phyloP scores from a whole-genome alignment of 768 basidiomycete species.

The Leucocoprinus leucothites region DNA sequence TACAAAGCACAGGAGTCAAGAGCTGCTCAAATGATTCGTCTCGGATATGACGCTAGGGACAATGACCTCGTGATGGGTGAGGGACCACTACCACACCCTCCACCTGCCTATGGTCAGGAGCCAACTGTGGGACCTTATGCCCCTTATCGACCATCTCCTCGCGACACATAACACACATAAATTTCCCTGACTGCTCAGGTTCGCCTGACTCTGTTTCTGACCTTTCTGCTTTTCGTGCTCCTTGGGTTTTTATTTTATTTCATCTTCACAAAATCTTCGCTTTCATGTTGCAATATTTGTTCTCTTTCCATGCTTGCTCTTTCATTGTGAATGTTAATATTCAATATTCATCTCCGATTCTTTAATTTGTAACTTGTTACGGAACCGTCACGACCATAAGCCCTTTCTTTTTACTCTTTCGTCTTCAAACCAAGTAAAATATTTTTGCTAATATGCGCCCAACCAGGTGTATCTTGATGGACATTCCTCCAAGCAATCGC shows the following conservation, averaged over 20 bases:
- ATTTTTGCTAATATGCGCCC: neutral
- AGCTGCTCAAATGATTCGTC: constrained; percentile 7
- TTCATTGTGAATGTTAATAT: neutral
- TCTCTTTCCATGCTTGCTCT: no score
- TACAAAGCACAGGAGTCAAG: constrained; percentile 22
- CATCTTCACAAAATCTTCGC: no score
- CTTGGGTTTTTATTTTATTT: no score
- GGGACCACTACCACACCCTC: constrained; percentile 20
- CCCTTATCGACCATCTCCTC: neutral
- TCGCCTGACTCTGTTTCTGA: no score
- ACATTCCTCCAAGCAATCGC: neutral
- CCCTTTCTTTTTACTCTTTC: neutral
- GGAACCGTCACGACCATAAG: constrained; percentile 7
- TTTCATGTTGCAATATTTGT: no score
- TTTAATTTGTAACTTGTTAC: neutral
- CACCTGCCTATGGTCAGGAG: constrained; percentile 23
- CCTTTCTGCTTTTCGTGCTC: no score
- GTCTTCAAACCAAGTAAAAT: neutral
- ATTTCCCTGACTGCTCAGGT: no score
- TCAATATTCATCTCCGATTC: neutral
- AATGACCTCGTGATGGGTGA: constrained; percentile 19
- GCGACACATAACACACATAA: neutral
- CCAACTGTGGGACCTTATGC: constrained; percentile 4
- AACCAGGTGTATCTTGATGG: neutral
- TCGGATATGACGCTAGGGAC: constrained; percentile 6